Conservation (phyloP, 2,329 filamentous ascomycete genomes). For the Fusarium nisikadoi region DNA sequence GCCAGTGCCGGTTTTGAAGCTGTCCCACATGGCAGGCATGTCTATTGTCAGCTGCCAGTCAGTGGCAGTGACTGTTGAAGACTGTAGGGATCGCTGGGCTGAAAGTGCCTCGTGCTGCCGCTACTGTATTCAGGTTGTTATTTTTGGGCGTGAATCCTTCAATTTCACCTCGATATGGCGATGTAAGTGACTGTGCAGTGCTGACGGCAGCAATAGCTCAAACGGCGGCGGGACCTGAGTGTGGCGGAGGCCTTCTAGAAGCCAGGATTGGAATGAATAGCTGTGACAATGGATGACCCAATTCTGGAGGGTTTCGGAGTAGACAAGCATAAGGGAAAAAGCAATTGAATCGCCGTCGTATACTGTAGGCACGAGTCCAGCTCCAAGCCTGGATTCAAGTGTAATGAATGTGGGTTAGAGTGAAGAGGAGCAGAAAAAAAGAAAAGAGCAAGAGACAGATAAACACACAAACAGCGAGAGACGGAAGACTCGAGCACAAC, state of each 20-base stretch:
- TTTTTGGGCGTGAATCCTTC: constrained; percentile 35
- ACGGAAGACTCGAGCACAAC: constrained; percentile 5
- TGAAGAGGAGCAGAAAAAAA: background rate
- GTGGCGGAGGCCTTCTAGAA: constrained; percentile 24
- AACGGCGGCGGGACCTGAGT: constrained; percentile 6
- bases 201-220: constrained; percentile 30
- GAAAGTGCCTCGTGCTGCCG: constrained; percentile 28
- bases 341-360: constrained; percentile 15
- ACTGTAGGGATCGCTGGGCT: constrained; percentile 13
- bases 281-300: constrained; percentile 2
- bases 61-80: constrained; percentile 1
- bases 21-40: constrained; percentile 45
- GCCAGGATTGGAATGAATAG: constrained; percentile 9
- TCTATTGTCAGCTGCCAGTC: constrained; percentile 22
- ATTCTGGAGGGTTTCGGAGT: background rate
- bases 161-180: constrained; percentile 16
- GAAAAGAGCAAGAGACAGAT: background rate
- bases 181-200: constrained; percentile 23
- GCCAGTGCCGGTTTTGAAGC: constrained; percentile 39
- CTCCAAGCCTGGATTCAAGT: constrained; percentile 30
- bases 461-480: constrained; percentile 9
- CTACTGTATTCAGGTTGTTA: constrained; percentile 25
- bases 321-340: constrained; percentile 5
- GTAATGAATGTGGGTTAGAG: constrained; percentile 22
- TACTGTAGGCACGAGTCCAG: constrained; percentile 35